Base-by-base conservation (phyloP, 2,329 filamentous ascomycete species). In the Ophiostoma himal-ulmi region DNA sequence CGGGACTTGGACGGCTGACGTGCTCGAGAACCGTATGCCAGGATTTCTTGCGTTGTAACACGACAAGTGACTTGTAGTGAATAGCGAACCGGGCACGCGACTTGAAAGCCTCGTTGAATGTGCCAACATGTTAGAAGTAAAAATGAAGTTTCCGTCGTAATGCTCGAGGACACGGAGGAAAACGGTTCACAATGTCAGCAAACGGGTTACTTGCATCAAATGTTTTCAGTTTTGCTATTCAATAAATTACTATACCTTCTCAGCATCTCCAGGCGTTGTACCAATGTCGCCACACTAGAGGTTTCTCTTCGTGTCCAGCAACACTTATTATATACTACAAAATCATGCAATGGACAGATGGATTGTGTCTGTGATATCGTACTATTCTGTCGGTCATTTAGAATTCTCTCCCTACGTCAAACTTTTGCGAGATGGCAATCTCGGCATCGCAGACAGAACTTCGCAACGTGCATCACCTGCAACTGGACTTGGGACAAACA, bases 121-220 rank as follows among this genome's bases (percentile, higher is more conserved):
- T 54, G n/a, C 52, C 52, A 26, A 26, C 52, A 13, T n/a, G 52
- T 54, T 54, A 8, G 52, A 54, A n/a, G 52, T 54, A 4, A 54
- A n/a, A 10, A 54, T 54, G 7, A 54, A n/a, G 13, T 26, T 54
- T 7, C 52, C 52, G n/a, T 54, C 22, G 52, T 54, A 54, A n/a
- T 54, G 26, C 52, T 54, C 41, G 41, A 54, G 52, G 5, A 54
- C 52, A 54, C 52, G 52, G n/a, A 54, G 52, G 52, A n/a, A 54
- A 7, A 54, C 52, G 22, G 6, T 54, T 8, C 5, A 4, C 1
- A 20, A 48, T 48, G 5, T 48, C 14, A 48, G 14, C 14, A 30
- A 30, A 30, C 30, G 30, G 30, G 30, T 30, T 30, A 30, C 30
- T 30, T 30, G 30, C 30, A 30, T 30, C 30, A 30, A 30, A 30